Evolutionary conservation across 805 yeast genomes (phyloP).

Genomic region (Suhomyces faveliae): DNA sequence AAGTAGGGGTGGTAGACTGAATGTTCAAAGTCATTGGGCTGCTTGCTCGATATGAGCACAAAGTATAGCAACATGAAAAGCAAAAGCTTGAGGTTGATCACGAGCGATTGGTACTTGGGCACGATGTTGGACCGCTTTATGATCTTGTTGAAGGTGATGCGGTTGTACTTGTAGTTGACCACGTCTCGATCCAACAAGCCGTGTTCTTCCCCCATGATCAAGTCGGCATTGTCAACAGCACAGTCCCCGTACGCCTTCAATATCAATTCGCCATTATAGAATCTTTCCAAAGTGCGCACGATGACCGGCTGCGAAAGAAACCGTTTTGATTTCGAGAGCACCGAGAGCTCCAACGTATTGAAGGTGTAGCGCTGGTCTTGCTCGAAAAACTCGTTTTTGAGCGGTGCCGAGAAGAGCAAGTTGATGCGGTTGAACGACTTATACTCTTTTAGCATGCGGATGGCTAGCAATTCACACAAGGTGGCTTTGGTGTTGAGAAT

Average conservation of each 20-base stretch:
- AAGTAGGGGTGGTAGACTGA: background rate
- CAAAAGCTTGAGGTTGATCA: slow-evolving; percentile 34
- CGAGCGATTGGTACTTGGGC: slow-evolving; percentile 43
- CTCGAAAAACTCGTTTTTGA: slow-evolving; percentile 33
- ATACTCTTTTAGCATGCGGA: slow-evolving; percentile 48
- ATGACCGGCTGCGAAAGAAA: slow-evolving; percentile 54
- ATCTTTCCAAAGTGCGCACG: slow-evolving; percentile 44
- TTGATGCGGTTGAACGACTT: slow-evolving; percentile 43
- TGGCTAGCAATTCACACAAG: slow-evolving; percentile 53
- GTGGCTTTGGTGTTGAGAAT: slow-evolving; percentile 45
- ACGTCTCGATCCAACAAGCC: slow-evolving; percentile 14
- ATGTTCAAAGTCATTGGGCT: background rate
- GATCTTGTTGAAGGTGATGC: slow-evolving; percentile 31
- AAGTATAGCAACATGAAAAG: slow-evolving; percentile 31
- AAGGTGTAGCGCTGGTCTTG: slow-evolving; percentile 20
- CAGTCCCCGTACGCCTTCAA: slow-evolving; percentile 22
- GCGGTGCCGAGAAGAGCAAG: slow-evolving; percentile 46
- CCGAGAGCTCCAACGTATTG: slow-evolving; percentile 51
- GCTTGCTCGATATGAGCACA: slow-evolving; percentile 26
- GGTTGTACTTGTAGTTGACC: slow-evolving; percentile 30
- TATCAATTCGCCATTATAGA: slow-evolving; percentile 53
- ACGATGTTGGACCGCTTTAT: slow-evolving; percentile 32
- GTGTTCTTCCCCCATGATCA: slow-evolving; percentile 8
- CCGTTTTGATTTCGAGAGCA: slow-evolving; percentile 51
- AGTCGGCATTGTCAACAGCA: slow-evolving; percentile 17